phyloP scores from a whole-genome alignment of 768 basidiomycete species.

The Tulasnella sp. region DNA sequence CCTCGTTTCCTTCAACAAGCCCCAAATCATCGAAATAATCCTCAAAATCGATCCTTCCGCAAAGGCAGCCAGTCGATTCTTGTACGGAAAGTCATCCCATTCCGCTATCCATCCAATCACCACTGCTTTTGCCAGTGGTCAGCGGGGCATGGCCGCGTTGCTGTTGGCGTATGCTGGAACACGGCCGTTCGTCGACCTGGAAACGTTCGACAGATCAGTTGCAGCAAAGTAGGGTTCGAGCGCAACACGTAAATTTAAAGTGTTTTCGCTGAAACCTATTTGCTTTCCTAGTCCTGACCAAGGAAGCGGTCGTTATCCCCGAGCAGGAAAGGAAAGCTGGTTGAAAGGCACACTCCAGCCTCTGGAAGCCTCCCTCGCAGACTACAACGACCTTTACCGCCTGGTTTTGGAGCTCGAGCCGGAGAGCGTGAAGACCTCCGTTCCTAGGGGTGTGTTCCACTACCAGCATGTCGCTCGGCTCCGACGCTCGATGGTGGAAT shows the following conservation, averaged over 20 bases:
- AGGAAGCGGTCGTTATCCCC: neutral
- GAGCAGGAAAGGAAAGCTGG: neutral
- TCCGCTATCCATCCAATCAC: slow-evolving; percentile 21
- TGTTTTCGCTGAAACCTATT: neutral
- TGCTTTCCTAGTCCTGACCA: neutral
- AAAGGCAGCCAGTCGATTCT: slow-evolving; percentile 23
- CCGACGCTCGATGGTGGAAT: slow-evolving; percentile 19
- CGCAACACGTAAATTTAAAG: neutral
- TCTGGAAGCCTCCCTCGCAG: slow-evolving; percentile 21
- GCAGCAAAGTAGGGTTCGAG: slow-evolving; percentile 17
- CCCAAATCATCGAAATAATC: slow-evolving; percentile 21
- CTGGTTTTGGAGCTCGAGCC: slow-evolving; percentile 24
- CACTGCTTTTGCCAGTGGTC: slow-evolving; percentile 19
- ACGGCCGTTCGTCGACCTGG: slow-evolving; percentile 17
- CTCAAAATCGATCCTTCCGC: slow-evolving; percentile 24
- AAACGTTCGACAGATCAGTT: slow-evolving; percentile 21
- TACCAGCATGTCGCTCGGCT: neutral
- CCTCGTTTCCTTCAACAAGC: slow-evolving; percentile 20
- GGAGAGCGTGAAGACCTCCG: slow-evolving; percentile 8
- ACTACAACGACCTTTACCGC: slow-evolving; percentile 20
- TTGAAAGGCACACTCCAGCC: slow-evolving; percentile 14
- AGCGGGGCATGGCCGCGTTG: slow-evolving; percentile 22
- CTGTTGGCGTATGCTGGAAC: slow-evolving; percentile 26
- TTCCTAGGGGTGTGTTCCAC: neutral
- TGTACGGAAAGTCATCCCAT: slow-evolving; percentile 12